Evolutionary conservation across 306 rosid genomes (phyloP).

Genomic region (Crotalaria pallida): DNA sequence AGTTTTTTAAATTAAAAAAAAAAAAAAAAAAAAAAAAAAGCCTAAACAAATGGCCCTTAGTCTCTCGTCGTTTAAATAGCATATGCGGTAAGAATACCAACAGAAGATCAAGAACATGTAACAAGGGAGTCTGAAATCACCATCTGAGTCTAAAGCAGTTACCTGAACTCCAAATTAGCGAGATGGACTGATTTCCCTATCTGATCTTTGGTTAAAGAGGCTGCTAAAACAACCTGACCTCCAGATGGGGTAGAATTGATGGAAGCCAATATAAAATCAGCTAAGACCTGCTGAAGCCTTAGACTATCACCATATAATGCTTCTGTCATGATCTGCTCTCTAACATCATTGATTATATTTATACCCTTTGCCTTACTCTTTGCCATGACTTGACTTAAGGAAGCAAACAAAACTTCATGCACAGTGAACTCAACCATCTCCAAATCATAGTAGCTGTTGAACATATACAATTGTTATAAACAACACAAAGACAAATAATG

Average conservation of each 20-base stretch:
- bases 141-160: background rate
- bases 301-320: conserved; percentile 73
- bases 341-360: conserved; percentile 57
- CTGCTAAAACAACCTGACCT: conserved; percentile 59
- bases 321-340: conserved; percentile 45
- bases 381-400: conserved; percentile 71
- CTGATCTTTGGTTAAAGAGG: conserved; percentile 63
- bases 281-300: conserved; percentile 84
- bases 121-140: background rate
- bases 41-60: too few species aligned
- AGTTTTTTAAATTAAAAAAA: too few species aligned
- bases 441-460: conserved; percentile 65
- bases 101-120: background rate
- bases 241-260: conserved; percentile 55
- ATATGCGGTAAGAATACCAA: background rate
- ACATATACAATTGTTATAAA: background rate
- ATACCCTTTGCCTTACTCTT: conserved; percentile 53
- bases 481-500: conserved; percentile 14
- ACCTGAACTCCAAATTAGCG: conserved; percentile 81
- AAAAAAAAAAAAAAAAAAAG: too few species aligned
- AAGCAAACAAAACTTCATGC: conserved; percentile 62
- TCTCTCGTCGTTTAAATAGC: background rate
- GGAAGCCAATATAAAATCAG: conserved; percentile 67
- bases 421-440: conserved; percentile 89
- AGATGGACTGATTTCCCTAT: conserved; percentile 78